These are phyloP conservation scores for Nelumbo lutea DNA, from an alignment of 164 flowering plant genomes.

Conservation along the genomic window DNA sequence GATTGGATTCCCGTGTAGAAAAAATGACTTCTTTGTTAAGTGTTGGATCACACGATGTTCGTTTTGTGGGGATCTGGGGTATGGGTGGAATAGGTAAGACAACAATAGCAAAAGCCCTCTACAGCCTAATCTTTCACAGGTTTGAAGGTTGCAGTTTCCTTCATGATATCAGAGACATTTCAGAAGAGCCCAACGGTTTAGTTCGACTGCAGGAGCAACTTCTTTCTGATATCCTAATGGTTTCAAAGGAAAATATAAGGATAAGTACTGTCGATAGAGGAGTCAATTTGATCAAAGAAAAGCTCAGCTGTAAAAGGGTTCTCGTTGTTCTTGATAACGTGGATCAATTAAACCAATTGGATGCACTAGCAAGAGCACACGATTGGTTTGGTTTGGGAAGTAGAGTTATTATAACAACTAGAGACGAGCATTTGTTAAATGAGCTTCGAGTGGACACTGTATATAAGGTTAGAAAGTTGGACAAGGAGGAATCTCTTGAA, in stretches of 20 bases:
- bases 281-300: not conserved
- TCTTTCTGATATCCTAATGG: conserved; percentile 6
- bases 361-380: not conserved
- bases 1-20: conserved; percentile 2
- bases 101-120: conserved; percentile 15
- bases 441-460: no score
- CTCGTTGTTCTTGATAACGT: conserved; percentile 11
- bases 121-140: not conserved
- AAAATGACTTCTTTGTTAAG: conserved; percentile 9
- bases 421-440: not conserved
- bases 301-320: not conserved
- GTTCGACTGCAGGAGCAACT: conserved; percentile 6
- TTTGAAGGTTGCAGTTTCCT: conserved; percentile 15
- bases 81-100: not conserved
- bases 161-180: conserved; percentile 7
- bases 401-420: not conserved
- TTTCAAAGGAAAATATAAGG: no score
- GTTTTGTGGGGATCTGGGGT: conserved; percentile 11
- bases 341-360: conserved; percentile 1
- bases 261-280: not conserved
- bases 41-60: conserved; percentile 3
- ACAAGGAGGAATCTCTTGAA: not conserved
- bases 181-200: conserved; percentile 3
- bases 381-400: conserved; percentile 5
- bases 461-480: not conserved